Evolutionary conservation across 768 basidiomycete genomes (phyloP), one percentile per base, ranked within the genome.

Genomic region (Lactifluus piperatus): DNA sequence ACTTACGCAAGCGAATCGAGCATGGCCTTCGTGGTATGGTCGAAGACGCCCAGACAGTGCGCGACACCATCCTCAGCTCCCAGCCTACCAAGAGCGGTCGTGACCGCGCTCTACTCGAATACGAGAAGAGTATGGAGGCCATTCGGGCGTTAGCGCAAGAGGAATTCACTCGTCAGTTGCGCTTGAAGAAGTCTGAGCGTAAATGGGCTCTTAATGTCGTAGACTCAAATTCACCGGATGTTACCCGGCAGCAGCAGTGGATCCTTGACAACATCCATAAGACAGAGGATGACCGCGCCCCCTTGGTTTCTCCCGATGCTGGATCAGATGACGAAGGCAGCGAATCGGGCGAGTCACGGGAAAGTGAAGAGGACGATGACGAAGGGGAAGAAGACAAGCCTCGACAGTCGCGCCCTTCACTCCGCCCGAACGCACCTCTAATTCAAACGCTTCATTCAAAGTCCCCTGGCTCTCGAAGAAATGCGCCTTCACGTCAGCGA

Each of bases 221-320:
- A 22, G 54, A 46, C 29, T 39, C 51, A 20, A 57, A 61, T n/a
- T 64, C 64, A 13, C 62, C 62, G 3, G 62, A 64, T 41, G 62
- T 64, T 34, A 48, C 39, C n/a, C 44, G 58, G 22, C 54, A 65
- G 51, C 64, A 65, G 49, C 64, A 65, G 55, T 52, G 36, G 57
- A 65, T 64, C 45, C 51, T 65, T 20, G 64, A 65, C 6, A 50
- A 39, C 26, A 63, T 65, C 45, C 53, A 47, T 34, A 65, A 59
- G 57, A 13, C 24, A 22, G 57, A 63, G 0, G 43, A 47, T n/a
- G 30, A 56, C 26, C 34, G 13, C 9, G 3, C 13, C 0, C 29
- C 56, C 16, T 41, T 37, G 16, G 4, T 3, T 22, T 3, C 48
- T 27, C 8, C 16, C 46, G 51, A 30, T 47, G 36, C 29, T 36